Conservation (phyloP, 495 filamentous ascomycete genomes). For the Talaromyces thailandensis region DNA sequence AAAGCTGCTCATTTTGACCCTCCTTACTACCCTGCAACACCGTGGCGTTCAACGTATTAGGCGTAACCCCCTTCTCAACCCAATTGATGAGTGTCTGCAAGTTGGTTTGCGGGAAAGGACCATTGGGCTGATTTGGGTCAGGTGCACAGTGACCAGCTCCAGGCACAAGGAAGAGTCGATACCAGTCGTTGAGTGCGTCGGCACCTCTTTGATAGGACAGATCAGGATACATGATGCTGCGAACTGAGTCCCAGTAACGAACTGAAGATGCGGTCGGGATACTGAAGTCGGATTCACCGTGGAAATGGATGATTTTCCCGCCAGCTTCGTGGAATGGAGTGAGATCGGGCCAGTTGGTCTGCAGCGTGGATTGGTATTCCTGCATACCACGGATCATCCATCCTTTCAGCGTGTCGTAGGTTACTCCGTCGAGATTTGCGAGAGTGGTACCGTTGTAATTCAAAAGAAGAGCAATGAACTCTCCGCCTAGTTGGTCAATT, state of each 20-base stretch:
- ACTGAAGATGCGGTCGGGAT: neutral
- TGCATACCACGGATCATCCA: constrained; percentile 9
- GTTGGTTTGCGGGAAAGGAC: neutral
- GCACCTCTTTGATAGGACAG: neutral
- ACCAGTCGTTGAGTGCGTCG: neutral
- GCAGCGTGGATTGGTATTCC: constrained; percentile 29
- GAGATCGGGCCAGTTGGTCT: constrained; percentile 40
- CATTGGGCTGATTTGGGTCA: neutral
- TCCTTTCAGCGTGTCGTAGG: neutral
- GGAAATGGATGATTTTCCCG: constrained; percentile 28
- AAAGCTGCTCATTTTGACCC: neutral
- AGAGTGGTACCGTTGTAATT: no score
- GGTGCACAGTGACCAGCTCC: no score
- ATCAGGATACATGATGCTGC: neutral
- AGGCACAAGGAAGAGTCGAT: neutral
- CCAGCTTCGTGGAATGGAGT: constrained; percentile 30
- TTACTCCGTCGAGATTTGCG: no score
- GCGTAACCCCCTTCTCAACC: neutral
- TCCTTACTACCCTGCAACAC: neutral
- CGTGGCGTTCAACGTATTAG: neutral
- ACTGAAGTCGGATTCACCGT: neutral
- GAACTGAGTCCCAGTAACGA: neutral
- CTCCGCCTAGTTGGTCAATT: no score
- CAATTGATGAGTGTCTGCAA: neutral
- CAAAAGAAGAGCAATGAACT: no score